A percentile compares a stretch with the other conserved stretches of the same genome.
Conservation (phyloP, 1,284 basidiomycete genomes). For the Ustilago bromivora region DNA sequence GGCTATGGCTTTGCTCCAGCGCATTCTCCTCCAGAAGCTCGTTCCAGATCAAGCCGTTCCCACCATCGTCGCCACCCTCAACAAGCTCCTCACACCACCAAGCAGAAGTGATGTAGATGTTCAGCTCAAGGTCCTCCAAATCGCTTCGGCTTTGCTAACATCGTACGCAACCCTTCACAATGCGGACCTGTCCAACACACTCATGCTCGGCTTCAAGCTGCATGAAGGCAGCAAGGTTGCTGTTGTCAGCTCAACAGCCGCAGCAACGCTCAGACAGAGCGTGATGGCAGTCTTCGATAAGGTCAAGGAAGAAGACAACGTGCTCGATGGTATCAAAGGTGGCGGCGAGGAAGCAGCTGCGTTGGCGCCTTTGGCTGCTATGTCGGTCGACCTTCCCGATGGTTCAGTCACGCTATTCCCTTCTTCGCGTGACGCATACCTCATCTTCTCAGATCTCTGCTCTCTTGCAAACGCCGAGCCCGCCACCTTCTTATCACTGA, state of each 20-base stretch:
- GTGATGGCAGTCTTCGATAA: slow-evolving; percentile 99
- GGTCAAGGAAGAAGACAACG: slow-evolving; percentile 81
- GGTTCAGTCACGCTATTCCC: slow-evolving; percentile 75
- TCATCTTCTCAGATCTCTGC: slow-evolving; percentile 71
- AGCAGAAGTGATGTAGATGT: slow-evolving; percentile 63
- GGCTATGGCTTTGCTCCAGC: slow-evolving; percentile 88
- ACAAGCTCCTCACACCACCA: slow-evolving; percentile 55
- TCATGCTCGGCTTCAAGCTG: slow-evolving; percentile 90
- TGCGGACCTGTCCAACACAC: slow-evolving; percentile 72
- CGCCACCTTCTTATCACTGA: slow-evolving; percentile 84
- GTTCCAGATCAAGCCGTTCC: slow-evolving; percentile 66
- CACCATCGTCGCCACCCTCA: slow-evolving; percentile 50
- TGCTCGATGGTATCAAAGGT: slow-evolving; percentile 61
- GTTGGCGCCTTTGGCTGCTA: slow-evolving; percentile 60
- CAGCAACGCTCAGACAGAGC: slow-evolving; percentile 92
- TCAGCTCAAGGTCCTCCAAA: slow-evolving; percentile 68
- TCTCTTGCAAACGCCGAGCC: slow-evolving; percentile 73
- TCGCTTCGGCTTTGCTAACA: slow-evolving; percentile 59
- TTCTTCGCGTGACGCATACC: slow-evolving; percentile 87
- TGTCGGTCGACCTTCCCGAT: slow-evolving; percentile 59
- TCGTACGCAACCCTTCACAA: slow-evolving; percentile 61
- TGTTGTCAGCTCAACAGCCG: slow-evolving; percentile 96
- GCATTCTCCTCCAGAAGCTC: slow-evolving; percentile 86
- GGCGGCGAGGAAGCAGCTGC: slow-evolving; percentile 65
- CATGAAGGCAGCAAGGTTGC: slow-evolving; percentile 90